phyloP scores from a whole-genome alignment of 768 basidiomycete genomes.

The Mycena galericulata region DNA sequence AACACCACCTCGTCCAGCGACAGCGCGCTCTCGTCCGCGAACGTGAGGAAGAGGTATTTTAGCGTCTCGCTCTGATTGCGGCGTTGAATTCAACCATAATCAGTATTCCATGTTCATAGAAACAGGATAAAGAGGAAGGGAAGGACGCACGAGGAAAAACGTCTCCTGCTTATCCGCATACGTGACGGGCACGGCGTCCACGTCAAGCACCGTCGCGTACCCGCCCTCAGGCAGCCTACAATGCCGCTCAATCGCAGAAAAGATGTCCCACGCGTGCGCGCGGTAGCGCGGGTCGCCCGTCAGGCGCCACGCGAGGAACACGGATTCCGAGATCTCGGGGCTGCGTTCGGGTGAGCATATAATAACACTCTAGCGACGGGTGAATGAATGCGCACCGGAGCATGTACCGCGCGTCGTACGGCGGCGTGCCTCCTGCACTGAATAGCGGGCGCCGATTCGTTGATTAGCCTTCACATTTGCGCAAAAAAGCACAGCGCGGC shows the following conservation, averaged over 20 bases:
- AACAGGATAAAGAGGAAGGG: background rate
- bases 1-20: slow-evolving; percentile 86
- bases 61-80: slow-evolving; percentile 80
- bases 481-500: no score
- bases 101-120: background rate
- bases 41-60: slow-evolving; percentile 92
- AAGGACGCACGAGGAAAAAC: slow-evolving; percentile 80
- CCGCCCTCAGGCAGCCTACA: slow-evolving; percentile 84
- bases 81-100: no score
- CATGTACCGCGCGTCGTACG: slow-evolving; percentile 93
- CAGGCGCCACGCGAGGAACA: slow-evolving; percentile 90
- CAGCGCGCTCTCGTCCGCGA: slow-evolving; percentile 77
- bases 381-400: slow-evolving; percentile 66
- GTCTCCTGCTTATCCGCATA: slow-evolving; percentile 95
- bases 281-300: slow-evolving; percentile 88
- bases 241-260: slow-evolving; percentile 88
- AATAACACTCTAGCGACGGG: background rate
- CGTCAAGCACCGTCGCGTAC: slow-evolving; percentile 86
- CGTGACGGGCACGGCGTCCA: slow-evolving; percentile 77
- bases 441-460: no score
- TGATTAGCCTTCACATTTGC: no score
- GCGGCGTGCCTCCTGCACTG: slow-evolving; percentile 48
- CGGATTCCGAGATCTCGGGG: slow-evolving; percentile 67
- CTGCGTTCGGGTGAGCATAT: background rate
- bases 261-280: slow-evolving; percentile 88